Evolutionary conservation across 495 filamentous ascomycete genomes (phyloP), one percentile per base, ranked within the genome.

Genomic region (Viridothelium virens): DNA sequence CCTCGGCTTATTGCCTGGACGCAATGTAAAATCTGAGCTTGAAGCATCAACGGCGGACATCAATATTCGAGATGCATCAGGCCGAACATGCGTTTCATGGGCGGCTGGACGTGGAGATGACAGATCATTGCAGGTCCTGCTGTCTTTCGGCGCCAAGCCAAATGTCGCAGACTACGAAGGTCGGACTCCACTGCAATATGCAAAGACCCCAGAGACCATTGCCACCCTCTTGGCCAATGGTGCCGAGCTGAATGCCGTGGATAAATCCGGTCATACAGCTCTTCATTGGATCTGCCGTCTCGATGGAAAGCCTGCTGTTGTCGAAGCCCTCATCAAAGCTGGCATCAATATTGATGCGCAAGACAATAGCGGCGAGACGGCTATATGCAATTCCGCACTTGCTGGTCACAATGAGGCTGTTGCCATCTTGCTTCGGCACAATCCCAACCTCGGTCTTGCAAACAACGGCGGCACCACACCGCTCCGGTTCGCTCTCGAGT

Each of bases 301-400:
- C 7, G 53, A 59, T 36, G 53, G 53, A 14, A 59, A 59, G 31
- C 53, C 53, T 36, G 53, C 25, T 14, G 53, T 59, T 36, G 53
- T 59, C 31, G 53, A 59, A 59, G 53, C 53, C 36, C 53, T 59
- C 31, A 5, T 59, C 6, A 59, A 33, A 10, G 53, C 53, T 14
- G 53, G 53, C 53, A 36, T 59, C 53, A 14, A 33, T 18, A 59
- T 59, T 6, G 36, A 59, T 59, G 53, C 53, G 5, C 53, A 59
- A 59, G 53, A 59, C 36, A 59, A 59, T 59, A 18, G 53, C 31
- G 53, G 53, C n/a, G 53, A 59, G 53, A 59, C 53, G 33, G 53
- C 53, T 0, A 59, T 59, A 7, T 59, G 53, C 53, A 59, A 59
- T 2, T 2, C 53, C 0, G 18, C 53, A 5, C 53, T 59, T 59